These are phyloP conservation scores for Croton laevigatus DNA, from an alignment of 441 rosid genomes.

Conservation along the genomic window DNA sequence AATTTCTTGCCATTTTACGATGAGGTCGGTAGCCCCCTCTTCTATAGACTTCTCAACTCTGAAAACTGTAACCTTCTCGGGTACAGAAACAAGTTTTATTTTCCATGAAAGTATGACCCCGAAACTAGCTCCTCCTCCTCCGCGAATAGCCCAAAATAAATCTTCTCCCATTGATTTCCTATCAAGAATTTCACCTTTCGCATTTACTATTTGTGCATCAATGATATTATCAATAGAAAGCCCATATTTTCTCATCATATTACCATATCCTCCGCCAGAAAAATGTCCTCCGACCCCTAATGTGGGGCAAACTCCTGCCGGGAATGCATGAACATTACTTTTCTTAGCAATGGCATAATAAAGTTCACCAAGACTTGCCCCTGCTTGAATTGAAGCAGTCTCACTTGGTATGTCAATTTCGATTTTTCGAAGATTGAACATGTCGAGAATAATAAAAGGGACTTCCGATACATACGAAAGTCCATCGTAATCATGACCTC, in stretches of 20 bases:
- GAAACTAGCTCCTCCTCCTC: conserved; percentile 72
- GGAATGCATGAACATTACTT: conserved; percentile 47
- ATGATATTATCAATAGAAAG: conserved; percentile 58
- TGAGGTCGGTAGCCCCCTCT: conserved; percentile 41
- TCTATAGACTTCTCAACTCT: conserved; percentile 34
- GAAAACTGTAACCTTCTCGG: conserved; percentile 50
- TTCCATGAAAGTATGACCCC: conserved; percentile 59
- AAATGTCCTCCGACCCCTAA: conserved; percentile 62
- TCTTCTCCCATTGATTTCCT: conserved; percentile 54
- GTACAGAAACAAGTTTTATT: conserved; percentile 55
- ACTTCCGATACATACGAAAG: conserved; percentile 41
- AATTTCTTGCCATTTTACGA: conserved; percentile 52
- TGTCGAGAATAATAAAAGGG: conserved; percentile 44
- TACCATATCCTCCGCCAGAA: conserved; percentile 61
- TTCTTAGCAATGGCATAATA: conserved; percentile 45
- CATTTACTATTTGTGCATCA: conserved; percentile 50
- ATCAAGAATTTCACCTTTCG: conserved; percentile 35
- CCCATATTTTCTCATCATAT: conserved; percentile 55
- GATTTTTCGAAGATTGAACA: conserved; percentile 30
- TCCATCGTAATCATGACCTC: conserved; percentile 75
- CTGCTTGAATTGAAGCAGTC: conserved; percentile 61
- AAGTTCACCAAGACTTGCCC: conserved; percentile 63
- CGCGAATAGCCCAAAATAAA: conserved; percentile 67
- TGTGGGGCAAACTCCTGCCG: conserved; percentile 58
- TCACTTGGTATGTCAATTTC: conserved; percentile 25